A percentile compares a stretch with the other conserved stretches of the same genome.
Evolutionary conservation across 495 filamentous ascomycete genomes (phyloP).

Genomic region (Penicillium paxilli): DNA sequence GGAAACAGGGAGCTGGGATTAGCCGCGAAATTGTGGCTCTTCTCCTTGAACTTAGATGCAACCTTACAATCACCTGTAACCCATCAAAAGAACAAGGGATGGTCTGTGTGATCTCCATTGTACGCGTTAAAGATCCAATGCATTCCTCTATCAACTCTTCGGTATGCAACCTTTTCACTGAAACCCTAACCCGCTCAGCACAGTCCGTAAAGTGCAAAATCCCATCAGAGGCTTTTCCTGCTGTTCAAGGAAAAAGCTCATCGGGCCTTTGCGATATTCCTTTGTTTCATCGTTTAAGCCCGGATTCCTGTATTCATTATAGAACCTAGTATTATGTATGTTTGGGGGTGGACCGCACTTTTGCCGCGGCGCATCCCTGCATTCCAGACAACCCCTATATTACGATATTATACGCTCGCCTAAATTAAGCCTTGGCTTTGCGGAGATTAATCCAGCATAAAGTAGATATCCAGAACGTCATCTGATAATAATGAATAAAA

Average conservation of each 20-base stretch:
- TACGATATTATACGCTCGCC: background rate
- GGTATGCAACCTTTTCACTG: background rate
- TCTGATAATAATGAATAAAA: background rate
- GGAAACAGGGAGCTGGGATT: background rate
- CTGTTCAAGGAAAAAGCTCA: no score
- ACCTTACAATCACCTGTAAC: background rate
- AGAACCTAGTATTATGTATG: no score
- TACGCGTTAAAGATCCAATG: background rate
- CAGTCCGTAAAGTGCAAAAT: background rate
- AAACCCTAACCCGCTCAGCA: background rate
- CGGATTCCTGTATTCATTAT: no score
- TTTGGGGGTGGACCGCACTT: no score
- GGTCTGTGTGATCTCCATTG: background rate
- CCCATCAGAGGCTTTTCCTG: no score
- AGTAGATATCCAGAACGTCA: no score
- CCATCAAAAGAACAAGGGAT: background rate
- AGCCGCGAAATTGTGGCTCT: background rate
- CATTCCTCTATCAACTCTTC: background rate
- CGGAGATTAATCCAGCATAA: slow-evolving; percentile 10
- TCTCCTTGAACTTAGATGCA: background rate
- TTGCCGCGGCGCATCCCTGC: background rate
- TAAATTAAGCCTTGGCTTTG: background rate
- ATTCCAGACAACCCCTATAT: background rate
- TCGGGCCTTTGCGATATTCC: no score
- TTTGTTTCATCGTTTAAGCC: no score